Percentiles rank a stretch among this genome's conserved stretches.
These are phyloP conservation scores for Lentinula sp. DNA, from an alignment of 768 basidiomycete genomes.

Conservation along the genomic window DNA sequence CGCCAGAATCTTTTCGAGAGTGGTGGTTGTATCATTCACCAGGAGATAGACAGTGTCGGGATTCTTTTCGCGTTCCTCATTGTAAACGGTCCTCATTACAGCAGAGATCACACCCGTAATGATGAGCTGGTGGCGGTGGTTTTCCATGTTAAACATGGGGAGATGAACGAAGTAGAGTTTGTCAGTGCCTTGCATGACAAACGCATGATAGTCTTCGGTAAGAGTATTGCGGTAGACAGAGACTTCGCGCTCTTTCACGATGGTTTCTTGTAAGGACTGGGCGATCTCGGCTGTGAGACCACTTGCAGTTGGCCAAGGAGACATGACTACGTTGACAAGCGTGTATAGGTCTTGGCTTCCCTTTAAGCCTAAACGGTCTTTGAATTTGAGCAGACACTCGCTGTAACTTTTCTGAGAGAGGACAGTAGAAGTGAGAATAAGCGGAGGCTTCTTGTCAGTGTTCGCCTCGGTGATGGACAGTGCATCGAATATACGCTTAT, in stretches of 20 bases:
- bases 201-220: constrained; percentile 22
- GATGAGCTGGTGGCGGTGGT: constrained; percentile 31
- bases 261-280: constrained; percentile 23
- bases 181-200: constrained; percentile 31
- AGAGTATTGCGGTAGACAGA: constrained; percentile 26
- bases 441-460: background rate
- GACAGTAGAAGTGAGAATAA: constrained; percentile 14
- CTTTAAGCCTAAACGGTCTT: constrained; percentile 23
- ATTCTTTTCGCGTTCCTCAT: constrained; percentile 10
- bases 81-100: constrained; percentile 9
- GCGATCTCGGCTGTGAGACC: constrained; percentile 24
- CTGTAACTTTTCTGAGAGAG: constrained; percentile 20
- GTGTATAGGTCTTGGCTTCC: constrained; percentile 25
- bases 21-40: background rate
- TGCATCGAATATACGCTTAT: constrained; percentile 21
- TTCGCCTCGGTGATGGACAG: constrained; percentile 17
- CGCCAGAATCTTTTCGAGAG: background rate
- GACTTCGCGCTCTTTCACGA: constrained; percentile 29
- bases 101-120: constrained; percentile 21
- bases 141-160: constrained; percentile 29
- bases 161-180: constrained; percentile 25
- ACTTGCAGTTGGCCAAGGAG: constrained; percentile 28
- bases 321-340: constrained; percentile 33
- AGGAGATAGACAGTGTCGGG: constrained; percentile 15
- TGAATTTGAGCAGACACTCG: constrained; percentile 18